Evolutionary conservation across 2,329 filamentous ascomycete genomes (phyloP).

Genomic region (Phialophora chinensis): DNA sequence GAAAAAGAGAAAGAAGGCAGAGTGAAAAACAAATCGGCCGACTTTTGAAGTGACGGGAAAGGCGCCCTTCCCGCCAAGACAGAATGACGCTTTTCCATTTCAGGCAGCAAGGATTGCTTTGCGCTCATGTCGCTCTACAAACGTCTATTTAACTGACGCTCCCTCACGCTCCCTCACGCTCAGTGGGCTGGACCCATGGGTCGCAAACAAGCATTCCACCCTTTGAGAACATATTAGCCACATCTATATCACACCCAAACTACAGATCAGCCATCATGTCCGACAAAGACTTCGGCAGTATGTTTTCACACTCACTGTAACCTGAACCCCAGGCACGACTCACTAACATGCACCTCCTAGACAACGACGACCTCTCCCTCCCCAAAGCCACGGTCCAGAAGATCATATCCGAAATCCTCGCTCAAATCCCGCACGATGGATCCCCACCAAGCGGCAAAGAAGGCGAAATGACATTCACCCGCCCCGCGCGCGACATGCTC

Average conservation of each 20-base stretch:
- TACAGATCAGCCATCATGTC: constrained; percentile 51
- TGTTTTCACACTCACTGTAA: neutral
- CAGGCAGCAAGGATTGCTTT: constrained; percentile 7
- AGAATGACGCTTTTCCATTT: constrained; percentile 19
- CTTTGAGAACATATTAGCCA: neutral
- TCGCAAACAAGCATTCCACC: neutral
- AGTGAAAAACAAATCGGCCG: constrained; percentile 5
- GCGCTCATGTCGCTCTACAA: neutral
- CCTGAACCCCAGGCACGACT: neutral
- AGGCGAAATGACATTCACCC: constrained; percentile 67
- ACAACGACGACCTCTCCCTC: constrained; percentile 65
- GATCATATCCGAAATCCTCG: constrained; percentile 93
- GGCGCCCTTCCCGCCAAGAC: constrained; percentile 24
- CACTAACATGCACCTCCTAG: constrained; percentile 43
- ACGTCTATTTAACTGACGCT: constrained; percentile 24
- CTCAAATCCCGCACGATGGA: constrained; percentile 45
- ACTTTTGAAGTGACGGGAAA: constrained; percentile 8
- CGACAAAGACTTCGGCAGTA: constrained; percentile 59
- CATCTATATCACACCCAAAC: neutral
- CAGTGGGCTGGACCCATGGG: constrained; percentile 24
- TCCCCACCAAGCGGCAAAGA: constrained; percentile 61
- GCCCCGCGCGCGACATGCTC: constrained; percentile 90
- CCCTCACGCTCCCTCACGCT: constrained; percentile 16
- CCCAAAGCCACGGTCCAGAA: constrained; percentile 73
- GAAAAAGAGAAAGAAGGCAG: neutral